Percentiles rank a stretch among this genome's conserved stretches.
phyloP scores from a whole-genome alignment of 2,329 filamentous ascomycete species.

The Stemphylium vesicarium region DNA sequence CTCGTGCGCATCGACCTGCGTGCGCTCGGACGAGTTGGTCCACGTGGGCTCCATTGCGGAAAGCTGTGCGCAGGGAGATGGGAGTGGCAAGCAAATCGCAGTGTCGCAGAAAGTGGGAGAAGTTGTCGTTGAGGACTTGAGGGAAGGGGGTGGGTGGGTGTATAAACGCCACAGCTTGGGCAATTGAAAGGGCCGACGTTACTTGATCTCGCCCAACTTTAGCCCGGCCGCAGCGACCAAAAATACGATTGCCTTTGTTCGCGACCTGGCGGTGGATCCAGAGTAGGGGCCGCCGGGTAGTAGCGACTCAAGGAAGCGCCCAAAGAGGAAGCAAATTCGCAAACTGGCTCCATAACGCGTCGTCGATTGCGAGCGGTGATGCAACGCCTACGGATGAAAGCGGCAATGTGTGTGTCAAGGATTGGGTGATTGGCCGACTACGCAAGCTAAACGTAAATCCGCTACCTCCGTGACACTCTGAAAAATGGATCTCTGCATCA shows the following conservation, averaged over 20 bases:
- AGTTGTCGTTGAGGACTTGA: neutral
- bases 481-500: slow-evolving; percentile 10
- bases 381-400: slow-evolving; percentile 8
- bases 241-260: slow-evolving; percentile 9
- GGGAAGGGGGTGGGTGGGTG: neutral
- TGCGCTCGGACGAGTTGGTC: slow-evolving; percentile 19
- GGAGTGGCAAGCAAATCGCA: neutral
- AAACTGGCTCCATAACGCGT: slow-evolving; percentile 6
- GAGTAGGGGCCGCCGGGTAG: slow-evolving; percentile 1
- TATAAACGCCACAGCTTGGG: slow-evolving; percentile 1
- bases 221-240: neutral
- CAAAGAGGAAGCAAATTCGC: slow-evolving; percentile 12
- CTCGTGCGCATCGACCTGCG: slow-evolving; percentile 18
- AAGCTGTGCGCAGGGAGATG: neutral
- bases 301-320: slow-evolving; percentile 3
- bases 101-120: neutral
- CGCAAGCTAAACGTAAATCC: slow-evolving; percentile 1
- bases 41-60: slow-evolving; percentile 25
- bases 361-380: slow-evolving; percentile 4
- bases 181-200: neutral
- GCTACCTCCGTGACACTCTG: slow-evolving; percentile 1
- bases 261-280: slow-evolving; percentile 12
- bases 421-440: slow-evolving; percentile 3
- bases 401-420: slow-evolving; percentile 8
- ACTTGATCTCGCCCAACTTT: neutral